Percentiles rank a stretch among this genome's conserved stretches.
Conservation (phyloP, 768 basidiomycete genomes). For the Pulveroboletus sp. region DNA sequence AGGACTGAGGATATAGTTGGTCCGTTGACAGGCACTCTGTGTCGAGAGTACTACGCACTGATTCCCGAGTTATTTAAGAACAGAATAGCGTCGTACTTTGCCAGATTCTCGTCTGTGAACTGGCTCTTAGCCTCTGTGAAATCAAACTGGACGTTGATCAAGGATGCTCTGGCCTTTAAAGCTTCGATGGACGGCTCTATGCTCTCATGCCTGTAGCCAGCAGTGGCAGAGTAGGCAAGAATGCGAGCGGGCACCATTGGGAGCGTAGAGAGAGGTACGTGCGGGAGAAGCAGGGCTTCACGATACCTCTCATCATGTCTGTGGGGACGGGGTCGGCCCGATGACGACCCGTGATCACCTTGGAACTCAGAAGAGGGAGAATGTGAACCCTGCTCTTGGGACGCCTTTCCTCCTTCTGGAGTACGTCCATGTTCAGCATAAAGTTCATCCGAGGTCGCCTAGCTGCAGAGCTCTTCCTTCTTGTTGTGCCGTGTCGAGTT, state of each 20-base stretch:
- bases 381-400: constrained; percentile 7
- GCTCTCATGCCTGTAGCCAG: constrained; percentile 65
- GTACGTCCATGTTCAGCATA: not conserved
- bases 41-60: constrained; percentile 37
- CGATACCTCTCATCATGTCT: too few relatives aligned
- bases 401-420: not conserved
- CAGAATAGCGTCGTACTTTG: constrained; percentile 57
- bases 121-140: constrained; percentile 55
- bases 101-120: constrained; percentile 54
- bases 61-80: constrained; percentile 69
- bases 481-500: constrained; percentile 3
- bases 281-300: not conserved
- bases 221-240: constrained; percentile 59
- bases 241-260: constrained; percentile 33
- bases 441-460: not conserved
- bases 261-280: not conserved
- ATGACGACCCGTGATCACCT: not conserved
- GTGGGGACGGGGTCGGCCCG: too few relatives aligned
- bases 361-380: constrained; percentile 19
- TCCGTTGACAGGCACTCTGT: not conserved
- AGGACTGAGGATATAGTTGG: constrained; percentile 38
- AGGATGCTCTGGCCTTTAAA: constrained; percentile 41
- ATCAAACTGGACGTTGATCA: constrained; percentile 52
- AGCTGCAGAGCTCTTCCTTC: not conserved
- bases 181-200: constrained; percentile 66